A percentile compares a stretch with the other conserved stretches of the same genome.
These are phyloP conservation scores for Scleroderma bovista DNA, from an alignment of 768 basidiomycete species.

Conservation along the genomic window DNA sequence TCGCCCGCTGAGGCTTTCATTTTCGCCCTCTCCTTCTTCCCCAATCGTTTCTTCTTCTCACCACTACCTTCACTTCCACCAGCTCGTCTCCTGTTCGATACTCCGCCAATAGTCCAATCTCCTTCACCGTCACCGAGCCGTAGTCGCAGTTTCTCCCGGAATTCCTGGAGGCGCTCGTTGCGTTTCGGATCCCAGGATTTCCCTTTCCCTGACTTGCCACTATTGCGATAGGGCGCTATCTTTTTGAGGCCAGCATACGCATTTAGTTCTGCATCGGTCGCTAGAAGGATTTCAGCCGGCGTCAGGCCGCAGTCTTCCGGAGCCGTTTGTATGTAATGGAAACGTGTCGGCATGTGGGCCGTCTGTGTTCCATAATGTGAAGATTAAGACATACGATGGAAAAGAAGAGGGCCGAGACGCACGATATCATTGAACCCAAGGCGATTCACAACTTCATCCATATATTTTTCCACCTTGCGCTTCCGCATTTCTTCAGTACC, in stretches of 20 bases:
- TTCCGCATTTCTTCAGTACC: conserved; percentile 91
- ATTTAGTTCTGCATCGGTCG: conserved; percentile 91
- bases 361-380: conserved; percentile 44
- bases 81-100: not conserved
- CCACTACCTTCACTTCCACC: conserved; percentile 13
- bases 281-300: conserved; percentile 83
- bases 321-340: conserved; percentile 78
- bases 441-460: conserved; percentile 78
- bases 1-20: conserved; percentile 30
- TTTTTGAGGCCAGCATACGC: conserved; percentile 85
- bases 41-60: conserved; percentile 55
- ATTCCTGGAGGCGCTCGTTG: conserved; percentile 60
- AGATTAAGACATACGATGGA: not conserved
- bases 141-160: conserved; percentile 56
- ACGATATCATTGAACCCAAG: conserved; percentile 97
- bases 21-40: conserved; percentile 64
- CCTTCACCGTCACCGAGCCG: conserved; percentile 27
- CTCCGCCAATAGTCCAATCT: conserved; percentile 13
- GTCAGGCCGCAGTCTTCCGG: conserved; percentile 62
- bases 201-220: conserved; percentile 24
- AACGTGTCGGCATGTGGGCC: conserved; percentile 85
- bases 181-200: conserved; percentile 56
- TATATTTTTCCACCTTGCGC: conserved; percentile 74
- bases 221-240: conserved; percentile 82
- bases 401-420: conserved; percentile 22